Base-by-base conservation (phyloP, 306 rosid species). In the Carpinus fangiana region DNA sequence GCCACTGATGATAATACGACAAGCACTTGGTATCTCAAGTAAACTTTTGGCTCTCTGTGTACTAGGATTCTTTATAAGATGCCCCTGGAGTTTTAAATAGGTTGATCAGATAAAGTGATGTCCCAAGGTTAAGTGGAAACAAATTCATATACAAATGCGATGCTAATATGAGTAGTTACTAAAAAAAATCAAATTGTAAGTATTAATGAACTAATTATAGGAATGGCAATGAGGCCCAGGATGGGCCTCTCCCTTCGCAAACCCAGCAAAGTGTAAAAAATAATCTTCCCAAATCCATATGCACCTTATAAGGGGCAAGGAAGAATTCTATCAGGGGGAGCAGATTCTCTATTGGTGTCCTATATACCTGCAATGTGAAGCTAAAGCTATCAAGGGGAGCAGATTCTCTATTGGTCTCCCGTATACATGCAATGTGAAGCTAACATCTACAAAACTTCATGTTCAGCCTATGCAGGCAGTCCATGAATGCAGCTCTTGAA, bases 11-110 rank as follows among this genome's bases (percentile, higher is more conserved):
- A 92, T 75, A 73, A 94, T 92, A 77, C 98, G 92, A 84, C 88
- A 92, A 34, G 89, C 88, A 82, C 98, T 78, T 31, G 97, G 93
- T 83, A 92, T 92, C 81, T 89, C 95, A 7, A 90, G 97, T 88
- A 94, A 88, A 87, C 97, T 92, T 90, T 94, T 90, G 84, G 97
- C 97, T 66, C 98, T 89, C 79, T 94, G 98, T 26, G 98, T 94
- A 85, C 90, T 92, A 51, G 98, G 98, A 80, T 94, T 94, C 85
- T 94, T 94, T 87, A 94, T 83, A 72, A 94, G 94, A 82, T 94
- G 98, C 18, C 98, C 98, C 98, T 94, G 68, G 70, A 82, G 50
- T 76, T 64, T 47, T 41, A 56, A 85, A 79, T 79, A 56, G 75
- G 72, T 41, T 48, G 70, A 66, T 74, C 76, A 83, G 81, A 66